phyloP scores from a whole-genome alignment of 257 asterid genomes.

The Solanum raphanifolium region DNA sequence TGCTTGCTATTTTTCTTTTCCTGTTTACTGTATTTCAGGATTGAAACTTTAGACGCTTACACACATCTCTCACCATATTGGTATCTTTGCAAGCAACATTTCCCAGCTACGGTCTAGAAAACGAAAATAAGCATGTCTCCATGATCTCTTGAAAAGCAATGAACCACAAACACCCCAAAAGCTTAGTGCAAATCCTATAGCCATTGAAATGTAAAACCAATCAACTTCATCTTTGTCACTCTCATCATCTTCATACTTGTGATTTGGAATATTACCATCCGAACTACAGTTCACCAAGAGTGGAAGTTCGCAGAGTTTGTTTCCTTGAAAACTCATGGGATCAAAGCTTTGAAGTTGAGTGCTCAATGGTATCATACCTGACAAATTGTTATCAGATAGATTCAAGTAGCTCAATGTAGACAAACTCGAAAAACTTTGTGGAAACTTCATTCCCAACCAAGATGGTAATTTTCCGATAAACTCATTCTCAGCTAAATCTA shows the following conservation, averaged over 20 bases:
- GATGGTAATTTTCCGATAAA: conserved; percentile 16
- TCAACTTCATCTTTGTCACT: too few relatives aligned
- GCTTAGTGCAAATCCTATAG: conserved; percentile 1
- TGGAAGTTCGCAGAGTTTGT: not conserved
- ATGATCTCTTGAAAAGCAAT: not conserved
- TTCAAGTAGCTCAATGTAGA: not conserved
- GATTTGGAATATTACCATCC: too few relatives aligned
- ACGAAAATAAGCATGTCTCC: not conserved
- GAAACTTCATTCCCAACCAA: conserved; percentile 11
- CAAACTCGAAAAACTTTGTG: not conserved
- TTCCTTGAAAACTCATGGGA: not conserved
- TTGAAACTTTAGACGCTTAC: too few relatives aligned
- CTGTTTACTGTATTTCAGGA: too few relatives aligned
- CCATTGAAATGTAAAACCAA: conserved; percentile 9
- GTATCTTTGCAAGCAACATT: not conserved
- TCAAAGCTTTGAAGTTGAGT: conserved; percentile 9
- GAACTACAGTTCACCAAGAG: not conserved
- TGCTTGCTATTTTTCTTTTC: too few relatives aligned
- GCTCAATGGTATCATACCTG: not conserved
- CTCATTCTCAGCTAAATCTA: conserved; percentile 9
- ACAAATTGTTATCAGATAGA: conserved; percentile 8
- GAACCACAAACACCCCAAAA: conserved; percentile 7
- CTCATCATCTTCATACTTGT: too few relatives aligned
- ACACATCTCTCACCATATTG: not conserved
- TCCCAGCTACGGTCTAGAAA: not conserved